Percentiles rank a stretch among this genome's conserved stretches.
Evolutionary conservation across 2,329 filamentous ascomycete species (phyloP).

Genomic region (Pseudogymnoascus sp.): DNA sequence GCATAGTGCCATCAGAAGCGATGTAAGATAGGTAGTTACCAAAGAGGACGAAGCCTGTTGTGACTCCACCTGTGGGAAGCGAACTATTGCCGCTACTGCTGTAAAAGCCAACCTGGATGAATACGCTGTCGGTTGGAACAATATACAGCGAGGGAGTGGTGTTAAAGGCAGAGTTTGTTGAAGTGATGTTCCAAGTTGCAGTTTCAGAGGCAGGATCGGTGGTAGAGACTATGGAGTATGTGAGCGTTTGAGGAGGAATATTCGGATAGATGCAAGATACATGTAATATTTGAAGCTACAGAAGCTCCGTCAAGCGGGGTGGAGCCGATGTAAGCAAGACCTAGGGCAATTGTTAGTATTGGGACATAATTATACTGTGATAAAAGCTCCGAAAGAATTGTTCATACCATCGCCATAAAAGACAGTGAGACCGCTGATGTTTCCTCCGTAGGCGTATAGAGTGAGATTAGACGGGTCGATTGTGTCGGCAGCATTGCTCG

Average conservation of each 20-base stretch:
- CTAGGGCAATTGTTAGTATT: slow-evolving; percentile 14
- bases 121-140: slow-evolving; percentile 19
- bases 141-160: slow-evolving; percentile 19
- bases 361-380: neutral
- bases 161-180: slow-evolving; percentile 17
- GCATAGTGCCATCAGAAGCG: slow-evolving; percentile 15
- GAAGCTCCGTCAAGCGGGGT: slow-evolving; percentile 15
- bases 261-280: slow-evolving; percentile 20
- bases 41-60: slow-evolving; percentile 26
- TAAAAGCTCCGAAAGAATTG: neutral
- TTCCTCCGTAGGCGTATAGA: slow-evolving; percentile 27
- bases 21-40: slow-evolving; percentile 27
- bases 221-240: neutral
- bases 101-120: slow-evolving; percentile 23
- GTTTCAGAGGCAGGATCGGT: slow-evolving; percentile 16
- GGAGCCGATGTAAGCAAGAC: slow-evolving; percentile 27
- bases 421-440: slow-evolving; percentile 23
- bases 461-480: slow-evolving; percentile 14
- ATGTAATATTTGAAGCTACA: slow-evolving; percentile 25
- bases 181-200: slow-evolving; percentile 20
- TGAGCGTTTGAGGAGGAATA: slow-evolving; percentile 19
- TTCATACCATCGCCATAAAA: slow-evolving; percentile 29
- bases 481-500: neutral
- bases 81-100: slow-evolving; percentile 14
- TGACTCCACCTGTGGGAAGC: slow-evolving; percentile 17